phyloP scores from a whole-genome alignment of 257 asterid species.

The Solanum sparsipilum region DNA sequence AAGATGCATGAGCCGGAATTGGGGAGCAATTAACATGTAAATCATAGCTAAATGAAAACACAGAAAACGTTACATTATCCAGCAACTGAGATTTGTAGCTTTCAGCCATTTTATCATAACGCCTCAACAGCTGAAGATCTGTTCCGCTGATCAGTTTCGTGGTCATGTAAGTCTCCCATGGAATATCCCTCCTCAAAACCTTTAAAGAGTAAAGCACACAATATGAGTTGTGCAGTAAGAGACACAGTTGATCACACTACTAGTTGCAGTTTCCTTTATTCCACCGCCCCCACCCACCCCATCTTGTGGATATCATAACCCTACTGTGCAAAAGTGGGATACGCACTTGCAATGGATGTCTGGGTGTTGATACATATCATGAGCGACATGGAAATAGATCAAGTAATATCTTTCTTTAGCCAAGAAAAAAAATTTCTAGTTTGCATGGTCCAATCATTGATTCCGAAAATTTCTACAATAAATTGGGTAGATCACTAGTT shows the following conservation, averaged over 20 bases:
- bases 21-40: too few relatives aligned
- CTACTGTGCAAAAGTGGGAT: not conserved
- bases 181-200: slow-evolving; percentile 86
- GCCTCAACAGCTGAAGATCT: slow-evolving; percentile 77
- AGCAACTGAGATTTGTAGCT: slow-evolving; percentile 68
- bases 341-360: not conserved
- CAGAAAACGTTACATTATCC: slow-evolving; percentile 47
- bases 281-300: not conserved
- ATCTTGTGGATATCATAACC: not conserved
- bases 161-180: slow-evolving; percentile 92
- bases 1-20: not conserved
- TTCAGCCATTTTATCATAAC: slow-evolving; percentile 80
- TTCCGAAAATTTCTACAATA: not conserved
- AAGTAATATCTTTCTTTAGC: not conserved
- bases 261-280: not conserved
- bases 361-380: not conserved
- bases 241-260: not conserved
- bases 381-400: not conserved
- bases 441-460: not conserved
- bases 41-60: not conserved
- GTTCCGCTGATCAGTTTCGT: slow-evolving; percentile 81
- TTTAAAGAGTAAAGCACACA: slow-evolving; percentile 8
- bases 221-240: not conserved
- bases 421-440: not conserved
- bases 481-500: not conserved